These are phyloP conservation scores for Haplosporangium sp. DNA, from an alignment of 371 early-diverging fungal species.

Conservation along the genomic window DNA sequence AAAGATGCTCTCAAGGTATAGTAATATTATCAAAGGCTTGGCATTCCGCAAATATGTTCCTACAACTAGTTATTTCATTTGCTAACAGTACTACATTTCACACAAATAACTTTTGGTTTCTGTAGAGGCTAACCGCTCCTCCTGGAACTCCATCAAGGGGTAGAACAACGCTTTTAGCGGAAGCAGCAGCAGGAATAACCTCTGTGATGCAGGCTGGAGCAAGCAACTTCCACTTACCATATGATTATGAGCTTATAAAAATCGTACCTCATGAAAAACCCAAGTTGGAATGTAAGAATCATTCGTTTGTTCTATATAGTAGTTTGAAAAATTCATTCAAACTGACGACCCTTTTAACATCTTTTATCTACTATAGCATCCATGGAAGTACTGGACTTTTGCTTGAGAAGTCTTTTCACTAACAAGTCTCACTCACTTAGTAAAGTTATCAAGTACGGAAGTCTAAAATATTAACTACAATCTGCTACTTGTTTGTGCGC, in stretches of 20 bases:
- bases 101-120: not conserved
- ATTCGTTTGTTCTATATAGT: no score
- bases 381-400: conserved; percentile 71
- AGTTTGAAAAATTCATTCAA: no score
- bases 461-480: no score
- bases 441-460: conserved; percentile 67
- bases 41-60: no score
- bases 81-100: not conserved
- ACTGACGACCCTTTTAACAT: no score
- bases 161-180: conserved; percentile 23
- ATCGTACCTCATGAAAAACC: conserved; percentile 60
- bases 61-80: not conserved
- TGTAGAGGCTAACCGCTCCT: conserved; percentile 25
- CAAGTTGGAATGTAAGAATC: conserved; percentile 58
- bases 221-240: conserved; percentile 29
- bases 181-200: conserved; percentile 41
- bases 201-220: conserved; percentile 26
- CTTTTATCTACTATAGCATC: conserved; percentile 50
- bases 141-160: conserved; percentile 31
- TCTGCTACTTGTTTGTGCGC: no score
- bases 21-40: not conserved
- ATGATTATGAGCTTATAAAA: conserved; percentile 61
- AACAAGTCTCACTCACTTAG: conserved; percentile 55
- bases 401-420: conserved; percentile 65
- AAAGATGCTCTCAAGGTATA: conserved; percentile 49